These are phyloP conservation scores for Kwoniella shivajii DNA, from an alignment of 1,284 basidiomycete genomes.

Conservation along the genomic window DNA sequence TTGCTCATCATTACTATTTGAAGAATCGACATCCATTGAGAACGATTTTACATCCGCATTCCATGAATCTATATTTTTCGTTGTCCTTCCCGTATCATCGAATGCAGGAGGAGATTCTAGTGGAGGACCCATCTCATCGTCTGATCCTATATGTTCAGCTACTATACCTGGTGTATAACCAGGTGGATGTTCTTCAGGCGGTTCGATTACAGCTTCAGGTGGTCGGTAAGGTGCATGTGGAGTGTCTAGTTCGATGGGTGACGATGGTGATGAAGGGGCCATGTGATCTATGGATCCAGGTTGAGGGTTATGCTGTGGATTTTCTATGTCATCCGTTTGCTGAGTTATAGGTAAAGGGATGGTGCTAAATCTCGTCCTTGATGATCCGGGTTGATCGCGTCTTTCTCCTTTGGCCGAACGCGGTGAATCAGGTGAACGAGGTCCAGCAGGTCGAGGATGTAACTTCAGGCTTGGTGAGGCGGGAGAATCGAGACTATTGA, in stretches of 20 bases:
- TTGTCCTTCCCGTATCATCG: not conserved
- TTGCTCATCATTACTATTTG: not conserved
- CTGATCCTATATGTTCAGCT: conserved; percentile 33
- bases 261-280: not conserved
- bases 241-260: conserved; percentile 14
- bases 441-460: conserved; percentile 19
- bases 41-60: conserved; percentile 15
- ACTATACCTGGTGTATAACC: conserved; percentile 41
- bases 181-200: conserved; percentile 35
- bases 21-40: conserved; percentile 27
- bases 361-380: conserved; percentile 25
- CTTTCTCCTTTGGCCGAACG: not conserved
- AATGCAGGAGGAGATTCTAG: conserved; percentile 1
- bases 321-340: not conserved
- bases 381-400: conserved; percentile 29
- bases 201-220: conserved; percentile 47
- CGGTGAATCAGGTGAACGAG: conserved; percentile 17
- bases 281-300: no score
- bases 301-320: no score
- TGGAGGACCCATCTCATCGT: conserved; percentile 24
- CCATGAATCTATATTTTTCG: conserved; percentile 14
- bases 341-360: conserved; percentile 1
- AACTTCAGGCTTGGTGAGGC: conserved; percentile 1
- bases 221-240: conserved; percentile 40
- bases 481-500: not conserved